phyloP scores from a whole-genome alignment of 2,329 filamentous ascomycete genomes.

The Ceratocystis eucalypticola region DNA sequence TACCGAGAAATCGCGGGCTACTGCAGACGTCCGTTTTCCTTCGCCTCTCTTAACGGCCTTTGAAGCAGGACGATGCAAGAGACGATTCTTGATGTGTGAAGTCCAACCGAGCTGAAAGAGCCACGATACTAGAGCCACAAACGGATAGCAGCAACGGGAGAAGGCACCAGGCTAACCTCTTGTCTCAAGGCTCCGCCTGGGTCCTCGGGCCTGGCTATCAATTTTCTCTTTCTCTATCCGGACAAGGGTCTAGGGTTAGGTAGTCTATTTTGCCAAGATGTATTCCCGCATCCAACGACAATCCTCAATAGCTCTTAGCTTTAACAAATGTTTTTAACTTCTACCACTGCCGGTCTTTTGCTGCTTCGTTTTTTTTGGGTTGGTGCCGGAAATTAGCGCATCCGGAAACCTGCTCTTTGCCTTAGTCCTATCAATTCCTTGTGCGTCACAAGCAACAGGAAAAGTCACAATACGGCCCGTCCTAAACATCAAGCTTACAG shows the following conservation, averaged over 20 bases:
- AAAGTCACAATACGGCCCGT: neutral
- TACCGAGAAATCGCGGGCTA: neutral
- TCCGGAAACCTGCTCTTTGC: neutral
- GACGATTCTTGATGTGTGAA: neutral
- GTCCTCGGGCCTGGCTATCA: neutral
- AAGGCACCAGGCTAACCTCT: too few species aligned
- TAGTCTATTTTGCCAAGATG: too few species aligned
- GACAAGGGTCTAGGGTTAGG: neutral
- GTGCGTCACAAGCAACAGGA: neutral
- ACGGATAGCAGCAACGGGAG: neutral
- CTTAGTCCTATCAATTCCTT: neutral
- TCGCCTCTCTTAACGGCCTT: neutral
- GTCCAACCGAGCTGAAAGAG: slow-evolving; percentile 1
- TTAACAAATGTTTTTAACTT: too few species aligned
- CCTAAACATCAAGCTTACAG: neutral
- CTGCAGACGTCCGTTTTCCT: neutral
- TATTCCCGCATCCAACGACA: too few species aligned
- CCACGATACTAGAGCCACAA: neutral
- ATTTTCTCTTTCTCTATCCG: neutral
- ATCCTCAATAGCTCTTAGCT: too few species aligned
- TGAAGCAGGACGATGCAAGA: neutral
- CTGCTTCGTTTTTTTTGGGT: too few species aligned
- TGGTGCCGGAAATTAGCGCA: too few species aligned
- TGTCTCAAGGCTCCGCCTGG: too few species aligned
- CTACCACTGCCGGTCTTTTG: too few species aligned